Base-by-base conservation (phyloP, 129 eudicot species). In the Centrapalus pauciflorus region DNA sequence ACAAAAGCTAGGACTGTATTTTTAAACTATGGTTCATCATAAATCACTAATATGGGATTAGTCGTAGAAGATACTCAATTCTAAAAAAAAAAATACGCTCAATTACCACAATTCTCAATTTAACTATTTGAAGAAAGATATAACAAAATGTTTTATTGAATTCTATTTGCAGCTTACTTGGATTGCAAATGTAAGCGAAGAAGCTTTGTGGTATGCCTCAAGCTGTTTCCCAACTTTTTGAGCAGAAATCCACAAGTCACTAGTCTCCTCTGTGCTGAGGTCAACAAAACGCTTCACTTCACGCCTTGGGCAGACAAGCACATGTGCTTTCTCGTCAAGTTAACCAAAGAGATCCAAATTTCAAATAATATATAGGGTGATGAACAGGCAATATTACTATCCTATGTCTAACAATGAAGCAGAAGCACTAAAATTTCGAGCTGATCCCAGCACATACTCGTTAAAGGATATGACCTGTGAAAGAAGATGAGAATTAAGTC, bases 381-480 rank as follows among this genome's bases (percentile, higher is more conserved):
- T 32, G 13, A 52, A 35, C 14, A 25, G 37, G 37, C 14, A 24
- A 24, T 27, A 25, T 25, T 37, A 34, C 3, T 20, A 51, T 1
- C n/a, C 25, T 14, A 25, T 27, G 28, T 52, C 12, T 21, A 61
- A 11, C 67, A 4, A n/a, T n/a, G n/a, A n/a, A n/a, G n/a, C n/a
- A n/a, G 34, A 8, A 59, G 32, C 28, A 58, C 55, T 25, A 64
- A 24, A 62, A n/a, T n/a, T n/a, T n/a, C n/a, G n/a, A n/a, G n/a
- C n/a, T n/a, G n/a, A n/a, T n/a, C 25, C 64, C 51, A 37, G 32
- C 52, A 46, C 45, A 27, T 26, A 45, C 16, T 69, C 35, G 65
- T 64, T 64, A 46, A 80, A 90, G 97, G 97, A 90, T 90, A 90
- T 90, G 95, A 84, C 97, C 97, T 90, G 97, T 88, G 67, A 73